Conservation (phyloP, 2,329 filamentous ascomycete genomes). For the Colletotrichum agaves region DNA sequence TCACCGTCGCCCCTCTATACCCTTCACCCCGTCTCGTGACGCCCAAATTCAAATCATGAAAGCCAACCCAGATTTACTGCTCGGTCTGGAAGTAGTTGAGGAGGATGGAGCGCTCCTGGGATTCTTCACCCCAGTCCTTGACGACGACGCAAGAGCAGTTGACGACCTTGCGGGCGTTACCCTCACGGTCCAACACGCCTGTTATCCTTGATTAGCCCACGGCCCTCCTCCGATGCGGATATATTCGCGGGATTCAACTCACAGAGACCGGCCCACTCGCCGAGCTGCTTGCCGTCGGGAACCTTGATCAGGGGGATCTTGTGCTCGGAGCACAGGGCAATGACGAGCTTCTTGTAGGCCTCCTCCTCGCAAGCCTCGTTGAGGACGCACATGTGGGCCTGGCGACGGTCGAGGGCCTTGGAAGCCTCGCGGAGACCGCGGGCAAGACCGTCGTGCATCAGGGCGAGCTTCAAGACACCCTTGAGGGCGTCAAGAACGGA, state of each 20-base stretch:
- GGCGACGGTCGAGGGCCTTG: slow-evolving; percentile 98
- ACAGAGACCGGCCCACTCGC: slow-evolving; percentile 99
- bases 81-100: slow-evolving; percentile 99
- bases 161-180: slow-evolving; percentile 99
- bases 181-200: slow-evolving; percentile 99
- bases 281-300: slow-evolving; percentile 98
- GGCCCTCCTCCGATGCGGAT: not conserved
- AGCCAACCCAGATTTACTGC: slow-evolving; percentile 61
- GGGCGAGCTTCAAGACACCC: slow-evolving; percentile 97
- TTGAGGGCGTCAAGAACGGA: slow-evolving; percentile 98
- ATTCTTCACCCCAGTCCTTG: slow-evolving; percentile 99
- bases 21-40: slow-evolving; percentile 41
- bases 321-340: slow-evolving; percentile 98
- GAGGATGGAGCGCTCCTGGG: slow-evolving; percentile 97
- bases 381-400: slow-evolving; percentile 99
- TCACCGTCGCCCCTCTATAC: slow-evolving; percentile 36
- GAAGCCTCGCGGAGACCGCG: slow-evolving; percentile 97
- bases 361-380: slow-evolving; percentile 99
- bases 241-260: slow-evolving; percentile 58
- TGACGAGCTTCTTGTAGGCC: slow-evolving; percentile 99
- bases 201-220: slow-evolving; percentile 44
- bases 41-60: slow-evolving; percentile 44
- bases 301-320: slow-evolving; percentile 99
- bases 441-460: slow-evolving; percentile 99
- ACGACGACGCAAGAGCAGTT: slow-evolving; percentile 99